Percentiles rank a stretch among this genome's conserved stretches.
phyloP scores from a whole-genome alignment of 108 stramenopile species.

The Skeletonema costatum region DNA sequence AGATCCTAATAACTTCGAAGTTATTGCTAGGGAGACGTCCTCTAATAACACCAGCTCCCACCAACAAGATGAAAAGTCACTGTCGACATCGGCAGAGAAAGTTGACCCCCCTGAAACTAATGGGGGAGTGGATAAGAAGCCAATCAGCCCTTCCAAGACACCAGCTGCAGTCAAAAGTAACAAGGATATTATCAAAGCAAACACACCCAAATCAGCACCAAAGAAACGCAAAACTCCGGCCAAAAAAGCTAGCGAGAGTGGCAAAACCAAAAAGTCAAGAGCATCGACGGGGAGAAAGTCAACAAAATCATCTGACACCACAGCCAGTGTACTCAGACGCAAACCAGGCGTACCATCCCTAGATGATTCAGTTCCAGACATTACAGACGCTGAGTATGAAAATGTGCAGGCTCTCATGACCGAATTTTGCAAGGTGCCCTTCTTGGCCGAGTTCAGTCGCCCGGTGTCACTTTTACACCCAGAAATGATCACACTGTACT shows the following conservation, averaged over 20 bases:
- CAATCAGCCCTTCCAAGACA: not conserved
- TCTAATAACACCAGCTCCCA: not conserved
- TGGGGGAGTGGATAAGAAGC: not conserved
- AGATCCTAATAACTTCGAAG: too few species aligned
- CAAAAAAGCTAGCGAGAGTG: conserved; percentile 17
- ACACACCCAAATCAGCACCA: conserved; percentile 8
- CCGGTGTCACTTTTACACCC: conserved; percentile 86
- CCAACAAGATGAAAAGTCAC: not conserved
- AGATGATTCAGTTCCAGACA: conserved; percentile 59
- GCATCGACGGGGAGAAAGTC: conserved; percentile 27
- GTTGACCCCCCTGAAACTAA: not conserved
- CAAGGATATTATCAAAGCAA: conserved; percentile 13
- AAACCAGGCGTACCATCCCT: conserved; percentile 52
- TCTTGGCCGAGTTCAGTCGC: conserved; percentile 88
- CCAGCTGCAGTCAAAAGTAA: conserved; percentile 2
- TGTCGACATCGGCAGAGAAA: not conserved
- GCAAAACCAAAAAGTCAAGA: conserved; percentile 19
- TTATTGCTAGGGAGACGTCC: not conserved
- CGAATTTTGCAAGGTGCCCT: conserved; percentile 85
- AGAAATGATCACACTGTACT: conserved; percentile 76
- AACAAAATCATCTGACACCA: conserved; percentile 6
- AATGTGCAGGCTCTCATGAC: conserved; percentile 75
- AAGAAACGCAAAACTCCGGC: conserved; percentile 39
- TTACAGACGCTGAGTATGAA: conserved; percentile 74
- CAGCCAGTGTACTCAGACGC: conserved; percentile 15